Evolutionary conservation across 345 rosid genomes (phyloP).

Genomic region (Balakata baccata): DNA sequence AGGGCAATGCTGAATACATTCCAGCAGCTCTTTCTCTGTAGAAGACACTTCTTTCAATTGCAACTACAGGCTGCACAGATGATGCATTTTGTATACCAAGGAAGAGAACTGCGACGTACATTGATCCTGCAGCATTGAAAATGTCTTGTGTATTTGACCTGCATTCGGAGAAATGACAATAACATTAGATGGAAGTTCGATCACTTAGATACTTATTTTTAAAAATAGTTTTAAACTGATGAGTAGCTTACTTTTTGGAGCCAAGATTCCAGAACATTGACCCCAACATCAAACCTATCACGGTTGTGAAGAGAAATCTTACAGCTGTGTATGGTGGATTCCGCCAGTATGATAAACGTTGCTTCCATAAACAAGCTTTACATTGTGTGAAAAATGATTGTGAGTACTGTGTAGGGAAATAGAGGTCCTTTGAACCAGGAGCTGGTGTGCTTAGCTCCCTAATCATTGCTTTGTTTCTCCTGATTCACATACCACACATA

Average conservation of each 20-base stretch:
- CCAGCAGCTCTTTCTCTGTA: conserved; percentile 80
- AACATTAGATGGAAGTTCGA: background rate
- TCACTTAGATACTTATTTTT: background rate
- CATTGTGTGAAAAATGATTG: conserved; percentile 54
- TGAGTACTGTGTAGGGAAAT: conserved; percentile 51
- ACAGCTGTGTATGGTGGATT: conserved; percentile 68
- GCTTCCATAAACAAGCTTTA: conserved; percentile 73
- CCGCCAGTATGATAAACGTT: conserved; percentile 74
- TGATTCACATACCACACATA: background rate
- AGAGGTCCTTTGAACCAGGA: conserved; percentile 53
- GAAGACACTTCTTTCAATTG: conserved; percentile 68
- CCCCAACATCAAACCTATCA: conserved; percentile 58
- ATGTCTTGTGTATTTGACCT: conserved; percentile 52
- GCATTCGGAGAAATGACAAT: conserved; percentile 5
- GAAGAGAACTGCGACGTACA: conserved; percentile 65
- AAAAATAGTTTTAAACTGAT: background rate
- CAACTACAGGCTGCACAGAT: conserved; percentile 64
- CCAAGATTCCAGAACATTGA: conserved; percentile 73
- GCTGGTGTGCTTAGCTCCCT: conserved; percentile 50
- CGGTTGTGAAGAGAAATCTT: conserved; percentile 55
- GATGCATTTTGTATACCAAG: conserved; percentile 56
- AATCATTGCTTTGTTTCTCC: conserved; percentile 55
- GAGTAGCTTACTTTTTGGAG: conserved; percentile 45
- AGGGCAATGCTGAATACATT: conserved; percentile 73
- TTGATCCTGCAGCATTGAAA: conserved; percentile 68